A percentile compares a stretch with the other conserved stretches of the same genome.
phyloP scores from a whole-genome alignment of 1,139 yeast species.

The Yamadazyma diddensiae region DNA sequence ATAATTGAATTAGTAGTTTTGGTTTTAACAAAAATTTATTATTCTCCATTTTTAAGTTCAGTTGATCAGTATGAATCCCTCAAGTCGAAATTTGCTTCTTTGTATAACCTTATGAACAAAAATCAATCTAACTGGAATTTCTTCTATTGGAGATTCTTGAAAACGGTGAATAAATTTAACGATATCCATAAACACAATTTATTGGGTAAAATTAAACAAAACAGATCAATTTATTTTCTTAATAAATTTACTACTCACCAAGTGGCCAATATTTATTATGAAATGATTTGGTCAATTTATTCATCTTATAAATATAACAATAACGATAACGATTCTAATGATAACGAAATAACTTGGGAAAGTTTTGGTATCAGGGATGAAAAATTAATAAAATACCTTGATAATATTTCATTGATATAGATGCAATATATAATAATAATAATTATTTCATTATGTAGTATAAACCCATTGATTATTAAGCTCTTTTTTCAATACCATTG shows the following conservation, averaged over 20 bases:
- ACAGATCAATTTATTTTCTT: constrained; percentile 28
- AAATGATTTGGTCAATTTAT: constrained; percentile 41
- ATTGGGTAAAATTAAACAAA: constrained; percentile 9
- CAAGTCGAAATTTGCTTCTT: constrained; percentile 27
- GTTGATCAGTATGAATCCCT: constrained; percentile 30
- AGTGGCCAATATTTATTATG: constrained; percentile 39
- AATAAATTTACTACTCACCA: constrained; percentile 37
- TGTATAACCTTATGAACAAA: constrained; percentile 22
- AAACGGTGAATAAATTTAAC: constrained; percentile 31
- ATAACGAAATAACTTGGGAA: constrained; percentile 25
- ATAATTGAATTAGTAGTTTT: constrained; percentile 36
- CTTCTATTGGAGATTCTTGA: constrained; percentile 25
- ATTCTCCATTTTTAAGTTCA: constrained; percentile 34
- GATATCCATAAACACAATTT: constrained; percentile 14
- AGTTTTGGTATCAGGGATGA: constrained; percentile 26
- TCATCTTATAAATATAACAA: constrained; percentile 18
- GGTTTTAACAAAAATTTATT: constrained; percentile 32
- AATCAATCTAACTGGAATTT: constrained; percentile 23
- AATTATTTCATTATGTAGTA: background rate
- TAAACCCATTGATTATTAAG: constrained; percentile 37
- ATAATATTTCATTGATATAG: constrained; percentile 12
- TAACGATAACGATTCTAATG: constrained; percentile 7
- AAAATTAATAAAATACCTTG: constrained; percentile 22
- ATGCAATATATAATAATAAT: constrained; percentile 13
- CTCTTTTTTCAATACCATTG: constrained; percentile 55